Percentiles rank a stretch among this genome's conserved stretches.
Conservation (phyloP, 352 stramenopile genomes). For the Globisporangium takayamanum region DNA sequence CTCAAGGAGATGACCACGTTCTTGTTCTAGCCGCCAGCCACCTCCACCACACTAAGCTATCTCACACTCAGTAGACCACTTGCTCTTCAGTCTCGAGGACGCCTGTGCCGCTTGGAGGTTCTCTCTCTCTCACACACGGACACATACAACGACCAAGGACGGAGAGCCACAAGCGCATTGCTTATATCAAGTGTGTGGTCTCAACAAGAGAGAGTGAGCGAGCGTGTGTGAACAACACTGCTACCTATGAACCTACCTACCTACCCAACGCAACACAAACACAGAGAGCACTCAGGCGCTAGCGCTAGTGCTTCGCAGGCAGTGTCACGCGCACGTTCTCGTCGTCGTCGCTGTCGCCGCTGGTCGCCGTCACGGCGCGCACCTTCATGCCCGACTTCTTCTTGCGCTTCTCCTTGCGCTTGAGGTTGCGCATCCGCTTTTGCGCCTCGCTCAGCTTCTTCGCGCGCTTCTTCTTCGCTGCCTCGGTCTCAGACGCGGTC, state of each 20-base stretch:
- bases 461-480: constrained; percentile 15
- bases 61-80: not conserved
- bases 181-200: not conserved
- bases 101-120: too few species aligned
- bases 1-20: constrained; percentile 42
- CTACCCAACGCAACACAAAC: not conserved
- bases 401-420: constrained; percentile 75
- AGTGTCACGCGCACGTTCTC: constrained; percentile 14
- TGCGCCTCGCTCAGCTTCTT: constrained; percentile 43
- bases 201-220: not conserved
- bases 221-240: not conserved
- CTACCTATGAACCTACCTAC: not conserved
- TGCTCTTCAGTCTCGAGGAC: not conserved
- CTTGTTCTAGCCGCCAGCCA: constrained; percentile 23
- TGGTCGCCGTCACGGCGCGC: constrained; percentile 13
- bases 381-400: constrained; percentile 56
- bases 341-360: constrained; percentile 20
- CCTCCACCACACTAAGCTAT: not conserved
- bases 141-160: not conserved
- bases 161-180: not conserved
- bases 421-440: constrained; percentile 62
- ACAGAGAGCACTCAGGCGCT: too few species aligned
- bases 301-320: constrained; percentile 9
- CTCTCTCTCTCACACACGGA: not conserved
- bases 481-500: constrained; percentile 5